Evolutionary conservation across 1,284 basidiomycete genomes (phyloP).

Genomic region (Pyrrhoderma lamaoense): DNA sequence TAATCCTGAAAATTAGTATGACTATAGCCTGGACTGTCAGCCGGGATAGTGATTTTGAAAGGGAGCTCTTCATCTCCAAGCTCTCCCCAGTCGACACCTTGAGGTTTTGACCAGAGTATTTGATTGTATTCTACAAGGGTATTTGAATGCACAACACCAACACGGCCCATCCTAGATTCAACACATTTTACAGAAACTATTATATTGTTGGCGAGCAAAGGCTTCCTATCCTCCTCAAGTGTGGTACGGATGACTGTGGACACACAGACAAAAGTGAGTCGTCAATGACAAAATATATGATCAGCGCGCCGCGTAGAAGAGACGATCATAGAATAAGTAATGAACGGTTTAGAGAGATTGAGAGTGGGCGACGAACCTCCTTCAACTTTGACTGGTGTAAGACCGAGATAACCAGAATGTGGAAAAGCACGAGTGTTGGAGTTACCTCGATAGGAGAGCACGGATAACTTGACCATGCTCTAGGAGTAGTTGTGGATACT

Average conservation of each 20-base stretch:
- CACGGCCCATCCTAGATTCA: conserved; percentile 58
- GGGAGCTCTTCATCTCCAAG: conserved; percentile 59
- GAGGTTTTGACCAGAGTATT: conserved; percentile 62
- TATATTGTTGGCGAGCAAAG: conserved; percentile 54
- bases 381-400: conserved; percentile 71
- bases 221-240: conserved; percentile 63
- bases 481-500: conserved; percentile 24
- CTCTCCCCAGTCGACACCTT: conserved; percentile 45
- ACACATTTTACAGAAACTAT: conserved; percentile 69
- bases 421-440: conserved; percentile 67
- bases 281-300: neutral
- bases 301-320: conserved; percentile 7
- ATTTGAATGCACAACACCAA: conserved; percentile 49
- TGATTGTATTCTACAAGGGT: conserved; percentile 59
- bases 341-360: conserved; percentile 11
- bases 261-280: too few relatives aligned
- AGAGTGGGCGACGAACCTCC: conserved; percentile 64
- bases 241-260: conserved; percentile 55
- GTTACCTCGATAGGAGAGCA: conserved; percentile 56
- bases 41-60: conserved; percentile 64
- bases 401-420: conserved; percentile 66
- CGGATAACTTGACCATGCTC: conserved; percentile 55
- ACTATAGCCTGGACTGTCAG: conserved; percentile 56
- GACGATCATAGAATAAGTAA: conserved; percentile 8
- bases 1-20: conserved; percentile 70